Conservation (phyloP, 306 rosid genomes). For the Dryas octopetala region DNA sequence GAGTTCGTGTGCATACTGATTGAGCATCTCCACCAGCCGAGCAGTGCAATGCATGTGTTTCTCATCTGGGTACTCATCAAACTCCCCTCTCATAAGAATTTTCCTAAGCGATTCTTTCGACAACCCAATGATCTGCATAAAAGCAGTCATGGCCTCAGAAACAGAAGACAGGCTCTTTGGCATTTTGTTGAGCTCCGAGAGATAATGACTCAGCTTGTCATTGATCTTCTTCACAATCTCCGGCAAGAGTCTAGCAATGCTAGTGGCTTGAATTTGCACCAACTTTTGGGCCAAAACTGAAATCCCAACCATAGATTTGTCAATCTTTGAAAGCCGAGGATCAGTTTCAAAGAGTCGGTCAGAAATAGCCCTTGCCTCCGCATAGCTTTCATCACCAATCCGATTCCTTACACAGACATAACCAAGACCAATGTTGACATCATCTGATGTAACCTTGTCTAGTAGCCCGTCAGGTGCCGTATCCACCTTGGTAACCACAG, state of each 20-base stretch:
- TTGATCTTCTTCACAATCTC: neutral
- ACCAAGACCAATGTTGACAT: too few species aligned
- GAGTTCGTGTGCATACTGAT: slow-evolving; percentile 11
- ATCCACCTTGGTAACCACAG: too few species aligned
- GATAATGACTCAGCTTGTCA: neutral
- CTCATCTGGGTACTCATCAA: slow-evolving; percentile 34
- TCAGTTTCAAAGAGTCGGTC: too few species aligned
- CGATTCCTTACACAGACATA: too few species aligned
- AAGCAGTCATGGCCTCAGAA: neutral
- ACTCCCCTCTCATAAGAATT: slow-evolving; percentile 39
- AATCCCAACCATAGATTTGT: neutral
- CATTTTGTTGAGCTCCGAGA: neutral
- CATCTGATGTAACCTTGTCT: too few species aligned
- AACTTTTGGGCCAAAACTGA: neutral
- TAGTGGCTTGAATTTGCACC: neutral
- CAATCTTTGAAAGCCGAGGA: neutral
- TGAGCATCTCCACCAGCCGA: slow-evolving; percentile 31
- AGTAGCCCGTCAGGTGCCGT: too few species aligned
- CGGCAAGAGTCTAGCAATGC: neutral
- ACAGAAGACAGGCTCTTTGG: neutral
- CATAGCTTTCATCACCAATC: too few species aligned
- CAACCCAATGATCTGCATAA: neutral
- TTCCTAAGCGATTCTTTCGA: slow-evolving; percentile 4
- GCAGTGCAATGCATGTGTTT: slow-evolving; percentile 45
- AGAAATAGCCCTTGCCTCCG: too few species aligned